Evolutionary conservation across 192 early-diverging fungal genomes (phyloP).

Genomic region (Coemansia sp.): DNA sequence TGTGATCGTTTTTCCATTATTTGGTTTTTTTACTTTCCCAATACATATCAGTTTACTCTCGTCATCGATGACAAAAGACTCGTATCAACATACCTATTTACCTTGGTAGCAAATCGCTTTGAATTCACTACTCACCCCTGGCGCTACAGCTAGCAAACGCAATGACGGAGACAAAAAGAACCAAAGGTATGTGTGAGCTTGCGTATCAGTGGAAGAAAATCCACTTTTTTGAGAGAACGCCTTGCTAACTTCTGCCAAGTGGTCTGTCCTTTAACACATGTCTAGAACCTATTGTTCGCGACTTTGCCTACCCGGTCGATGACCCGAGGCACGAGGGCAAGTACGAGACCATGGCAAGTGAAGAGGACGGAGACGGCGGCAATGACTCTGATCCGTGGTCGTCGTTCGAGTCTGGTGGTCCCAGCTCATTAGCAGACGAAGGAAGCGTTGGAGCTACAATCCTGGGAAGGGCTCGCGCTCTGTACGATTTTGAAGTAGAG

Average conservation of each 20-base stretch:
- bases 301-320: conserved; percentile 44
- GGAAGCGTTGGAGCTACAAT: conserved; percentile 6
- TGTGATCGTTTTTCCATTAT: not conserved
- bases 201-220: not conserved
- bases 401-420: conserved; percentile 40
- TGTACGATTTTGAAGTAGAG: conserved; percentile 76
- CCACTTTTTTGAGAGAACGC: not conserved
- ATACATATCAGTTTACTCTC: no score
- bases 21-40: no score
- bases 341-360: conserved; percentile 7
- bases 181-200: conserved; percentile 22
- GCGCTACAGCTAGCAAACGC: not conserved
- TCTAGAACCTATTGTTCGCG: conserved; percentile 41
- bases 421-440: conserved; percentile 10
- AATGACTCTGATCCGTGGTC: conserved; percentile 43
- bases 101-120: not conserved
- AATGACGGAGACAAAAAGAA: not conserved
- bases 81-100: not conserved
- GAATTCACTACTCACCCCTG: not conserved
- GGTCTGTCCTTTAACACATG: not conserved
- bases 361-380: conserved; percentile 26
- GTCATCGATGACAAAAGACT: no score
- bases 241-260: not conserved
- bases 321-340: conserved; percentile 45
- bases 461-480: conserved; percentile 51